phyloP scores from a whole-genome alignment of 2,329 filamentous ascomycete genomes.

The Pseudogymnoascus sp. region DNA sequence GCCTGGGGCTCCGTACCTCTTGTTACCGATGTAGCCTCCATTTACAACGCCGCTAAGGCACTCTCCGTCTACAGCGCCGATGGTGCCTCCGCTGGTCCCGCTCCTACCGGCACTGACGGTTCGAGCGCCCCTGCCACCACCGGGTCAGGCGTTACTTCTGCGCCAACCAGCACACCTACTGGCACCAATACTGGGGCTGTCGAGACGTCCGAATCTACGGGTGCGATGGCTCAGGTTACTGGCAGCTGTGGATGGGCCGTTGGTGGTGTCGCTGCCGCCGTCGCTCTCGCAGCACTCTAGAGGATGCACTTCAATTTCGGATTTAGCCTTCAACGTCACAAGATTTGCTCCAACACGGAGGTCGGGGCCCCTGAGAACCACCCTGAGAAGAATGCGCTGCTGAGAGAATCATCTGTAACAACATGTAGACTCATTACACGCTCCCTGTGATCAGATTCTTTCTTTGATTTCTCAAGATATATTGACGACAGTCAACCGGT shows the following conservation, averaged over 20 bases:
- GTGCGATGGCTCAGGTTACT: constrained; percentile 6
- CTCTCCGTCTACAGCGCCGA: not conserved
- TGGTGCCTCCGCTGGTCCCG: not conserved
- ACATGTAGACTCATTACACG: not conserved
- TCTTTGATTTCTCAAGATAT: not conserved
- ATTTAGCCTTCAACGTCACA: not conserved
- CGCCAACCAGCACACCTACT: constrained; percentile 1
- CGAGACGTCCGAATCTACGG: not conserved
- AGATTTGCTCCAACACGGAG: not conserved
- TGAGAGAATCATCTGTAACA: not conserved
- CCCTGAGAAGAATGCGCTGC: not conserved
- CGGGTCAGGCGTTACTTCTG: not conserved
- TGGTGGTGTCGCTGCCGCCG: not conserved
- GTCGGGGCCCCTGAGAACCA: not conserved
- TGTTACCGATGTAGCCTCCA: not conserved
- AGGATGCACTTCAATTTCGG: not conserved
- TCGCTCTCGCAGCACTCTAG: constrained; percentile 1
- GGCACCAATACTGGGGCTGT: not conserved
- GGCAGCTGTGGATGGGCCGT: not conserved
- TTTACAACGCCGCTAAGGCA: not conserved
- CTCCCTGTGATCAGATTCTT: not conserved
- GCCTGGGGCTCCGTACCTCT: not conserved
- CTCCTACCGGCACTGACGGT: not conserved
- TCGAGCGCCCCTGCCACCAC: not conserved
- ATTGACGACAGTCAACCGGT: not conserved